A percentile compares a stretch with the other conserved stretches of the same genome.
Evolutionary conservation across 805 yeast genomes (phyloP).

Genomic region (Metschnikowia vanudenii): DNA sequence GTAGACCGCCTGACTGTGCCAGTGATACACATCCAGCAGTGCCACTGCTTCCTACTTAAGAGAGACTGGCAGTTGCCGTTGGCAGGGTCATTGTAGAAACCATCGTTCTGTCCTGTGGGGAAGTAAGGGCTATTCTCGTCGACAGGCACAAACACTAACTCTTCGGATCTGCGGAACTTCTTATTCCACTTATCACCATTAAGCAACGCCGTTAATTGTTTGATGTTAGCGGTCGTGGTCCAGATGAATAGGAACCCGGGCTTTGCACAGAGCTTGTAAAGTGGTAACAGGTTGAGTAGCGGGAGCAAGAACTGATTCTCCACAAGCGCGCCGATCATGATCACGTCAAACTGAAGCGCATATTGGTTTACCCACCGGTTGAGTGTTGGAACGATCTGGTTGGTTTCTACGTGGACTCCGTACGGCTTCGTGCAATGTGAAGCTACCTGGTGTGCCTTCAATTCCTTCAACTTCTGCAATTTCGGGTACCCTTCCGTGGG

Average conservation of each 20-base stretch:
- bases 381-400: constrained; percentile 55
- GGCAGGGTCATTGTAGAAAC: constrained; percentile 14
- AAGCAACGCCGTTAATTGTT: constrained; percentile 56
- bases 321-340: constrained; percentile 85
- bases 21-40: constrained; percentile 96
- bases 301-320: constrained; percentile 71
- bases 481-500: constrained; percentile 87
- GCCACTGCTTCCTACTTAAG: constrained; percentile 82
- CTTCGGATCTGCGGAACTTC: constrained; percentile 85
- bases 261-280: constrained; percentile 70
- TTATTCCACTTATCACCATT: constrained; percentile 50
- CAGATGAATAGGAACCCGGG: constrained; percentile 88
- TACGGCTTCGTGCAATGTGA: constrained; percentile 59
- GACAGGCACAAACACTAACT: constrained; percentile 77
- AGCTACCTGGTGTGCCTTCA: constrained; percentile 59
- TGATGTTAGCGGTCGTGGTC: constrained; percentile 76
- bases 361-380: constrained; percentile 60
- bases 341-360: constrained; percentile 74
- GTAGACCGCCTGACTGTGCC: constrained; percentile 88
- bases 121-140: constrained; percentile 62
- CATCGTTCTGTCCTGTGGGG: constrained; percentile 48
- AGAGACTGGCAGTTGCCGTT: constrained; percentile 30
- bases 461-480: constrained; percentile 60
- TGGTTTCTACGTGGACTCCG: constrained; percentile 57
- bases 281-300: constrained; percentile 61